Evolutionary conservation across 805 yeast genomes (phyloP), one percentile per base, ranked within the genome.

Genomic region (Candida tibetensis): DNA sequence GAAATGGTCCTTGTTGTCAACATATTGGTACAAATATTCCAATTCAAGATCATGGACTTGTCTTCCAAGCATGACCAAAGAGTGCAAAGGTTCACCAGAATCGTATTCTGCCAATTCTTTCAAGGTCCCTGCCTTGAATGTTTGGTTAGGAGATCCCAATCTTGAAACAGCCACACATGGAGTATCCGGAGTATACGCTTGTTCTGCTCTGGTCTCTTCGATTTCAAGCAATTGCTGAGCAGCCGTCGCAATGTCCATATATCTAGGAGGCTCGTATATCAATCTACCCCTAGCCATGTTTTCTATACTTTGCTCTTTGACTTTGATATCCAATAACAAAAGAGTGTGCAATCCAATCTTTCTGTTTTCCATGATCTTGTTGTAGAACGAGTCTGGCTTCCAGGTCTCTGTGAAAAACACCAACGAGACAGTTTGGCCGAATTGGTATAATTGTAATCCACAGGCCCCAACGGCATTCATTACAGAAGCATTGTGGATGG

Each of bases 401-500:
- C 99, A 91, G 41, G 71, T 68, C 15, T 91, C 98, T 18, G 96
- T 90, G 72, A 93, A 91, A 59, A 93, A 93, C 2, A 93, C 98
- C 59, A 93, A 71, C 1, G 96, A 88, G n/a, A 91, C 91, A 8
- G 98, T 89, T 66, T 93, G 98, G 7, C 99, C 99, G 64, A 90
- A 91, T 52, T 84, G 89, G 64, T 91, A 91, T 42, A 91, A 71
- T 62, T 91, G 99, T 48, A 93, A 74, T 16, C 99, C 99, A 68
- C 97, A 89, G 1, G 97, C 95, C 14, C 99, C 99, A 17, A 91
- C 95, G 0, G 98, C 99, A 58, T 91, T 91, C 96, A 93, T 89
- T 9, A 91, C 93, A 13, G 96, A 85, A 1, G 99, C 99, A 61
- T 91, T 91, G 66, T 91, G 99, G 43, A 91, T 79, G 28, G 85